Evolutionary conservation across 495 filamentous ascomycete genomes (phyloP).

Genomic region (Thermochaetoides thermophila): DNA sequence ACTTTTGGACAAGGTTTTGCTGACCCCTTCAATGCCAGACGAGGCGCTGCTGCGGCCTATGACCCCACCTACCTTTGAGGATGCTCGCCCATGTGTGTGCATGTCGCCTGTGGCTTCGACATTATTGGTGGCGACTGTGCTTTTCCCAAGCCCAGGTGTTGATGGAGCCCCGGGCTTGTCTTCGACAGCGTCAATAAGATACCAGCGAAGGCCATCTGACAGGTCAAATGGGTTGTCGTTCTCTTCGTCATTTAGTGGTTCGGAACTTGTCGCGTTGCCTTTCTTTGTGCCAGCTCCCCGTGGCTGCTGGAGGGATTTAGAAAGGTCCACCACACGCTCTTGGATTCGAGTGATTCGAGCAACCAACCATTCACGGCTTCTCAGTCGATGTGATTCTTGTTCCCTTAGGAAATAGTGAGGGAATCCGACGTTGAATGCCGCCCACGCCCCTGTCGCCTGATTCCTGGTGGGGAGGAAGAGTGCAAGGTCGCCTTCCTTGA

Average conservation of each 20-base stretch:
- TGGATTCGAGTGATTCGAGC: conserved; percentile 87
- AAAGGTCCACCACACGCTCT: conserved; percentile 85
- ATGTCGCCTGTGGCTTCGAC: conserved; percentile 58
- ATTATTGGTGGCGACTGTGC: conserved; percentile 75
- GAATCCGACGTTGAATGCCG: conserved; percentile 92
- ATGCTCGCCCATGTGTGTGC: conserved; percentile 36
- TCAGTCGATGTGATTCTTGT: conserved; percentile 73
- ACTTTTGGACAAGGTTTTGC: conserved; percentile 67
- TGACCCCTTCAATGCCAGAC: conserved; percentile 50
- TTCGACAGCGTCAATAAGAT: conserved; percentile 81
- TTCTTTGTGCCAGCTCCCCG: conserved; percentile 2
- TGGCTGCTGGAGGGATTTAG: conserved; percentile 40
- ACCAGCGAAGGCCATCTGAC: conserved; percentile 91
- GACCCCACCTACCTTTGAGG: conserved; percentile 33
- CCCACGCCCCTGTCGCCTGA: conserved; percentile 87
- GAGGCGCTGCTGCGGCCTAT: conserved; percentile 19
- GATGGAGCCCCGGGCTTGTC: conserved; percentile 91
- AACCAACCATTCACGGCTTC: conserved; percentile 78
- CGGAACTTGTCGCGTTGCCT: conserved; percentile 18
- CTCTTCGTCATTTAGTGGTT: conserved; percentile 41
- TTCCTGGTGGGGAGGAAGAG: conserved; percentile 91
- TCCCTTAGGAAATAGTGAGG: conserved; percentile 95
- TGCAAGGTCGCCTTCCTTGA: conserved; percentile 92
- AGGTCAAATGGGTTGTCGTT: conserved; percentile 98
- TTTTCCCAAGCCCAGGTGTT: conserved; percentile 76